Evolutionary conservation across 495 filamentous ascomycete species (phyloP), one percentile per base, ranked within the genome.

Genomic region (Aspergillus panamensis): DNA sequence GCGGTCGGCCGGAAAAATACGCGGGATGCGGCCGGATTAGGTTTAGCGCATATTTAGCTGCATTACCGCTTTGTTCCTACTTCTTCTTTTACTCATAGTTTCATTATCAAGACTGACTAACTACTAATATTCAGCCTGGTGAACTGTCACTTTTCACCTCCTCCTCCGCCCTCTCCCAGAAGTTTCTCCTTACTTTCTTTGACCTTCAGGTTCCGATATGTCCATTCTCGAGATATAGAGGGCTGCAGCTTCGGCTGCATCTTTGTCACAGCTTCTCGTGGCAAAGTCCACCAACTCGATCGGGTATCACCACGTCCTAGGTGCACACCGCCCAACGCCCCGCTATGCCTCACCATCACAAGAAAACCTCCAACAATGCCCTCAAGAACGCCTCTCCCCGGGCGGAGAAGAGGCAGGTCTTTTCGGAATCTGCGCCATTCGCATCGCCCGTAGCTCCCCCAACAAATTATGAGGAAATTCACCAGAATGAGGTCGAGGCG

Each of bases 401-500:
- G 54, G 59, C 57, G 61, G 66, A 69, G 59, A 67, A 69, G 47
- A 70, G 69, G 67, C 67, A 68, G 60, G 54, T 59, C 51, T 62
- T 65, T 30, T 62, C 69, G 48, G 69, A 75, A 54, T 42, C 63
- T 9, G 64, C 64, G 37, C 44, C 66, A 31, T 57, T 69, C 25
- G 57, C 65, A 60, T 64, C 67, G 37, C 69, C 72, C 32, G 56
- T 66, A 49, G 49, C 62, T 50, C 55, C 65, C 35, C 69, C 68
- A 31, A 86, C 87, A 14, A 83, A 94, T 65, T 96, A 97, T 71
- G 80, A 85, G 43, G 86, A 94, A 66, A 84, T 87, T 19, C 94
- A 97, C 75, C 76, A 87, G 55, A 86, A 96, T 67, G 94, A 98
- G 76, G 77, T 93, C 33, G 86, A 95, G 72, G 94, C 85, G 12